Conservation (phyloP, 495 filamentous ascomycete species). For the Talaromyces stipitatus region DNA sequence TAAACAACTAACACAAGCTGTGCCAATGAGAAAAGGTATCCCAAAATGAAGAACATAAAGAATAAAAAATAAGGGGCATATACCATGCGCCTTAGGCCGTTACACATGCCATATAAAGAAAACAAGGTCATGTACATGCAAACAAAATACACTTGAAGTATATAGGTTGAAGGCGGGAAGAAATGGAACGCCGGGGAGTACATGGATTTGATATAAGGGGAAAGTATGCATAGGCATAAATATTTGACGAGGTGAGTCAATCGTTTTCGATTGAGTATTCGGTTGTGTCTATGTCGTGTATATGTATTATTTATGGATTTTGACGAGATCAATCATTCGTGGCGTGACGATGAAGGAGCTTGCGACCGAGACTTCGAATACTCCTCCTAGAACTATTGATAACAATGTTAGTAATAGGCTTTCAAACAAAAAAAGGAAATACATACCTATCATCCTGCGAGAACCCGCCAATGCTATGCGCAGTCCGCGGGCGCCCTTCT, state of each 20-base stretch:
- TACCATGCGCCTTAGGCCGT: background rate
- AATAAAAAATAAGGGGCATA: background rate
- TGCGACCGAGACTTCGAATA: conserved; percentile 36
- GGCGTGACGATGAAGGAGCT: conserved; percentile 14
- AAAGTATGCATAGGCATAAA: background rate
- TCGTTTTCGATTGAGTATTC: too few species aligned
- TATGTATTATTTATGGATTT: background rate
- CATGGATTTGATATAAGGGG: background rate
- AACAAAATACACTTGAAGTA: background rate
- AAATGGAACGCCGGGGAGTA: background rate
- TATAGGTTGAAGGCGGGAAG: background rate
- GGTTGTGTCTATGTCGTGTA: background rate
- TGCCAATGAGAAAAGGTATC: conserved; percentile 3
- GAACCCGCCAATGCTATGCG: conserved; percentile 16
- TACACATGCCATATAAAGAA: background rate
- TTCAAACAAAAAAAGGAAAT: background rate
- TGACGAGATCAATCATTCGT: background rate
- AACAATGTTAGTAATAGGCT: conserved; percentile 4
- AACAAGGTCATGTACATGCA: background rate
- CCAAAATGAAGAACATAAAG: background rate
- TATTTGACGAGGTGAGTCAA: too few species aligned
- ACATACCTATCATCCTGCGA: conserved; percentile 34
- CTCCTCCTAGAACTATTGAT: conserved; percentile 24
- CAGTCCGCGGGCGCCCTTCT: conserved; percentile 24
- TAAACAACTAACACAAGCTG: too few species aligned